These are phyloP conservation scores for Apiotrichum gamsii DNA, from an alignment of 1,284 basidiomycete species.

Conservation along the genomic window DNA sequence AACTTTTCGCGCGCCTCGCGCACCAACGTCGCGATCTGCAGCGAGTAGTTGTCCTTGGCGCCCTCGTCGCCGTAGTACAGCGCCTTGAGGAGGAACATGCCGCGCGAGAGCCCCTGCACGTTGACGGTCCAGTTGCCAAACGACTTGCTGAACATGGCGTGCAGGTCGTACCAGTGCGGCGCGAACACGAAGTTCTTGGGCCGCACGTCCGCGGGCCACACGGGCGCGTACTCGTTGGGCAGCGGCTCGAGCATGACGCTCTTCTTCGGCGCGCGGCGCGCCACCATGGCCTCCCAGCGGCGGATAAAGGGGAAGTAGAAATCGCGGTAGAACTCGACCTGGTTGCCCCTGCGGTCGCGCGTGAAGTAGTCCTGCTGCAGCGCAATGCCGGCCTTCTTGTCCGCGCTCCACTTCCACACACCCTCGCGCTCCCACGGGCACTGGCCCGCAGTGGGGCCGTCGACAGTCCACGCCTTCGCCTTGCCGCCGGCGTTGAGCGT, in stretches of 20 bases:
- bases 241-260: conserved; percentile 75
- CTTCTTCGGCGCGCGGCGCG: conserved; percentile 35
- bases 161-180: conserved; percentile 92
- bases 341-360: conserved; percentile 57
- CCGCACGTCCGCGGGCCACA: conserved; percentile 61
- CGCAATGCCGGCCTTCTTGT: conserved; percentile 64
- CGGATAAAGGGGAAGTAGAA: conserved; percentile 77
- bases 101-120: conserved; percentile 78
- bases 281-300: conserved; percentile 64
- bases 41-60: conserved; percentile 68
- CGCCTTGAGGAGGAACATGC: conserved; percentile 69
- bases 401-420: conserved; percentile 83
- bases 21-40: conserved; percentile 76
- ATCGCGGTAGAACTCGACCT: conserved; percentile 78
- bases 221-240: conserved; percentile 85
- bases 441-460: conserved; percentile 62
- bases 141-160: conserved; percentile 71
- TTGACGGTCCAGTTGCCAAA: conserved; percentile 79
- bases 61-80: conserved; percentile 75
- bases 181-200: conserved; percentile 74
- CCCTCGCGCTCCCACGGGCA: conserved; percentile 90
- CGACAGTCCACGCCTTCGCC: conserved; percentile 58
- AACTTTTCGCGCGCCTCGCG: conserved; percentile 60
- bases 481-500: conserved; percentile 53
- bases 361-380: conserved; percentile 82